Base-by-base conservation (phyloP, 2,329 filamentous ascomycete species). In the Fusarium albosuccineum region DNA sequence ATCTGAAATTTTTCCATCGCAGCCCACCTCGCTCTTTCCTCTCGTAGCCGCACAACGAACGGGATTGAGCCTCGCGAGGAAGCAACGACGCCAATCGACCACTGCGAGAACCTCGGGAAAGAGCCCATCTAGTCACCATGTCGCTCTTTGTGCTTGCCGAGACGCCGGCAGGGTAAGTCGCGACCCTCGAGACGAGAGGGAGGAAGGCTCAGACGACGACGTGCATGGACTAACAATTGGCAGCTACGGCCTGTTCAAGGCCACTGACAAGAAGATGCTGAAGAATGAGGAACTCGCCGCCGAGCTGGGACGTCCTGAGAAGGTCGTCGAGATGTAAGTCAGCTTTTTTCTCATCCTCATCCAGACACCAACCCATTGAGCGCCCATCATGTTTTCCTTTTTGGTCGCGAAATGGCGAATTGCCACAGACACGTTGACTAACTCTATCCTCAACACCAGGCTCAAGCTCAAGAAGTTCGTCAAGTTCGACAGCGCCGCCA, bases 191-290 rank as follows among this genome's bases (percentile, higher is more conserved):
- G 36, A 64, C 48, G 29, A 56, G 52, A 56, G 51, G 57, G 59
- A 63, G 52, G 60, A 61, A 66, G 50, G 48, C 59, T 42, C 45
- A 54, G 42, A 22, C 39, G 26, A 50, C 54, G 44, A 11, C 39
- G 49, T 44, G 37, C 39, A 64, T 60, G 46, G 45, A 66, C 79
- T 81, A 77, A 78, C 76, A 70, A 68, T 63, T 59, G 70, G 72
- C 74, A 97, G 96, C 80, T 98, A 98, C 85, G 96, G 94, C 81
- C 89, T 99, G 80, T 94, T 99, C 85, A 98, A 99, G 87, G 92
- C 95, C 74, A 93, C 94, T 81, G 95, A 98, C 87, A 98, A 97
- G 89, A 98, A 98, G 86, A 88, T 98, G 62, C 86, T 99, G 70
- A 96, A 97, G 82, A 90, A 92, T 76, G 91, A 95, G 82, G 90